Conservation (phyloP, 192 early-diverging fungal genomes). For the Jimgerdemannia flammicorona region DNA sequence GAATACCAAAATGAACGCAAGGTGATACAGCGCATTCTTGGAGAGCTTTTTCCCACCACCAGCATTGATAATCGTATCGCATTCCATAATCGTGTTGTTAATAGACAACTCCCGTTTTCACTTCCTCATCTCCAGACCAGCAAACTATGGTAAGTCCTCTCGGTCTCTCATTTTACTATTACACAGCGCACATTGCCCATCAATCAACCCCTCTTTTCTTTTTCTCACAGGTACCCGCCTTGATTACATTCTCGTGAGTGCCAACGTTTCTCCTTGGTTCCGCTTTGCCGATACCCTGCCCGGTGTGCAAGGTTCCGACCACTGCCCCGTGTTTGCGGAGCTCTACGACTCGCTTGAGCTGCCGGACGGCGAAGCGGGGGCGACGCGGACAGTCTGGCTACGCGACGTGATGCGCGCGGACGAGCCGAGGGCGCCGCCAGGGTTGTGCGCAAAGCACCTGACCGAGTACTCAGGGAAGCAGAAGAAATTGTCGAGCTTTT, state of each 20-base stretch:
- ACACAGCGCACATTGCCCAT: neutral
- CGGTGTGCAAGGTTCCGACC: constrained; percentile 70
- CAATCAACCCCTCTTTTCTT: neutral
- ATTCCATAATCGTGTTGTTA: neutral
- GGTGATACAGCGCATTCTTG: constrained; percentile 25
- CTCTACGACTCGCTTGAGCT: constrained; percentile 13
- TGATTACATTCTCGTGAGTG: constrained; percentile 66
- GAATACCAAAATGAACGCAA: constrained; percentile 70
- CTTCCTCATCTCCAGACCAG: constrained; percentile 27
- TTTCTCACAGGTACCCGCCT: constrained; percentile 56
- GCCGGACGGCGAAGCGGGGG: neutral
- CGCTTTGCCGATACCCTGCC: constrained; percentile 53
- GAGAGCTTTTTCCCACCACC: neutral
- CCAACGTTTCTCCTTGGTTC: constrained; percentile 54
- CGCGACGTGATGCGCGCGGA: constrained; percentile 7
- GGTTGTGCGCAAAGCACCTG: constrained; percentile 4
- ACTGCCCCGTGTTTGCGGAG: constrained; percentile 68
- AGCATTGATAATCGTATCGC: neutral
- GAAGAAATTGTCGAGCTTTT: constrained; percentile 15
- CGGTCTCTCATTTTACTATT: neutral
- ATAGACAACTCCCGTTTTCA: neutral
- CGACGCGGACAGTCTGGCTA: neutral
- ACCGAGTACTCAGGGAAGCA: constrained; percentile 11
- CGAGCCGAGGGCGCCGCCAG: neutral
- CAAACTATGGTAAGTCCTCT: constrained; percentile 33